These are phyloP conservation scores for Fomitopsis pinicola DNA, from an alignment of 1,284 basidiomycete genomes.

Conservation along the genomic window DNA sequence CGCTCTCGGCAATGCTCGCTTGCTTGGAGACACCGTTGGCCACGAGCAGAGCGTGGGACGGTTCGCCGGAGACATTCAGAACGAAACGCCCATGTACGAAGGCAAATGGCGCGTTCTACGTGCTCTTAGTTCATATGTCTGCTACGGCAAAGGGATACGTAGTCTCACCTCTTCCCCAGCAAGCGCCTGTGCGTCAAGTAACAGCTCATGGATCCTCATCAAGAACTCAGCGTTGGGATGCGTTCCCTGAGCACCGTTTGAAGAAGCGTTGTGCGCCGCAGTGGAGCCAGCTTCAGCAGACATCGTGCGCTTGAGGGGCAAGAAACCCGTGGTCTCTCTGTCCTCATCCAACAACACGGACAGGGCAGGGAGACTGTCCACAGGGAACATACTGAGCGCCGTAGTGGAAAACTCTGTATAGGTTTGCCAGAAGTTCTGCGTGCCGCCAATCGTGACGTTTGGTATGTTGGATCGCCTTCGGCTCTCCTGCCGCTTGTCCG, in stretches of 20 bases:
- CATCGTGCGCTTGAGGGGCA: constrained; percentile 66
- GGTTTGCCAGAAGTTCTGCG: constrained; percentile 66
- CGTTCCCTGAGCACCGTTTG: constrained; percentile 23
- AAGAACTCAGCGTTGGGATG: constrained; percentile 96
- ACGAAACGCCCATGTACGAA: background rate
- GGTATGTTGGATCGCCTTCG: constrained; percentile 9
- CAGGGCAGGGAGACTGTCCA: constrained; percentile 58
- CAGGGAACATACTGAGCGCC: constrained; percentile 70
- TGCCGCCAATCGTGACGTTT: constrained; percentile 20
- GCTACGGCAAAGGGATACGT: background rate
- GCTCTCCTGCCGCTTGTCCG: constrained; percentile 10
- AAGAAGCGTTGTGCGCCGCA: constrained; percentile 10
- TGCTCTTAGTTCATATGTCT: background rate
- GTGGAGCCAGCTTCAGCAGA: constrained; percentile 25
- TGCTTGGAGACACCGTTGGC: background rate
- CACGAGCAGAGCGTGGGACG: background rate
- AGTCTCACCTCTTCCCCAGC: constrained; percentile 51
- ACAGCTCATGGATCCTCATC: constrained; percentile 87
- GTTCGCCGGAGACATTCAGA: background rate
- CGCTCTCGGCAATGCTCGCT: background rate
- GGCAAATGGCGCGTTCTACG: constrained; percentile 10
- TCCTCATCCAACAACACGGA: constrained; percentile 85
- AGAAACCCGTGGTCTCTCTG: constrained; percentile 83
- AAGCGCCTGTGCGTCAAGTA: constrained; percentile 71
- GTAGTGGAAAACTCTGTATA: constrained; percentile 69